A percentile compares a stretch with the other conserved stretches of the same genome.
These are phyloP conservation scores for Claviceps fusiformis DNA, from an alignment of 2,329 filamentous ascomycete genomes.

Conservation along the genomic window DNA sequence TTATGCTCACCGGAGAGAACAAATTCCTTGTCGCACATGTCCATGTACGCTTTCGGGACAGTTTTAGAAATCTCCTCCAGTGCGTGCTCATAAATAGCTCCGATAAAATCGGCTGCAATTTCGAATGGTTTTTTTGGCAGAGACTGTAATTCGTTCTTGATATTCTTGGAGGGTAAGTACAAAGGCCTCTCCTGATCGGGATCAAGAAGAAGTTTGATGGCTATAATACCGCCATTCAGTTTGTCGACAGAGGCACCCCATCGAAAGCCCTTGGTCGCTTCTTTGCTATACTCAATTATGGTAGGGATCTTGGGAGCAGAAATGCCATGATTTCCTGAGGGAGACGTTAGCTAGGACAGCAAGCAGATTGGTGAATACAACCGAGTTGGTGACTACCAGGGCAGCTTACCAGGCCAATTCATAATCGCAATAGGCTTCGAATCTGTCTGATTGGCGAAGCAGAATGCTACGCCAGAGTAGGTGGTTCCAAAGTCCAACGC, in stretches of 20 bases:
- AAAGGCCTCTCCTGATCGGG: constrained; percentile 5
- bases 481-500: constrained; percentile 45
- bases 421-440: constrained; percentile 20
- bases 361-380: constrained; percentile 15
- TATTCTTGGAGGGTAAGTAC: constrained; percentile 4
- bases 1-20: constrained; percentile 26
- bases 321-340: constrained; percentile 21
- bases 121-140: constrained; percentile 8
- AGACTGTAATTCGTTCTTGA: neutral
- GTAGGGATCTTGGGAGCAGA: constrained; percentile 22
- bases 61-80: constrained; percentile 22
- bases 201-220: constrained; percentile 11
- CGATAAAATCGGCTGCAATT: constrained; percentile 8
- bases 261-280: constrained; percentile 29
- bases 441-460: constrained; percentile 3
- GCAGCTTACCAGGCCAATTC: constrained; percentile 10
- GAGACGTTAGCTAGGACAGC: constrained; percentile 30
- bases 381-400: no score
- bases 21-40: constrained; percentile 17
- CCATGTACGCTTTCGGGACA: constrained; percentile 7
- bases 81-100: constrained; percentile 15
- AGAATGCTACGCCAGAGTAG: constrained; percentile 38
- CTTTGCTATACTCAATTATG: constrained; percentile 6
- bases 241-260: constrained; percentile 3
- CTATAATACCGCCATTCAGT: constrained; percentile 4